phyloP scores from a whole-genome alignment of 768 basidiomycete genomes.

The Lentinula boryana region DNA sequence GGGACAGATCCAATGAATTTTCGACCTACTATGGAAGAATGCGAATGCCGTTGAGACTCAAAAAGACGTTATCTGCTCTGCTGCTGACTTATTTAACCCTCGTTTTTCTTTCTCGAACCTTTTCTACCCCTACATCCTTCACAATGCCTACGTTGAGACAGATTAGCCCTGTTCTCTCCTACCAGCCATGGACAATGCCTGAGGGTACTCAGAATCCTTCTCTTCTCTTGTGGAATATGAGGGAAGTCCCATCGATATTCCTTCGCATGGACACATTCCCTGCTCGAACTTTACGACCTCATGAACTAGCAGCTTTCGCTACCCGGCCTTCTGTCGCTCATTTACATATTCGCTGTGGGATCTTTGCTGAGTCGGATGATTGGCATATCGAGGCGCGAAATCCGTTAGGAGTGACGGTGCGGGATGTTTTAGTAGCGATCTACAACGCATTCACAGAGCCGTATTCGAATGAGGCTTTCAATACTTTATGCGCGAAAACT shows the following conservation, averaged over 20 bases:
- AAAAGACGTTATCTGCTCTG: neutral
- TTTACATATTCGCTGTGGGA: slow-evolving; percentile 39
- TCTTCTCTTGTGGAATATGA: neutral
- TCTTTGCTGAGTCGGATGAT: slow-evolving; percentile 30
- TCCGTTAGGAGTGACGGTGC: slow-evolving; percentile 41
- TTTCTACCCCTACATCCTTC: neutral
- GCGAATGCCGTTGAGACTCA: neutral
- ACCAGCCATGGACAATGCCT: neutral
- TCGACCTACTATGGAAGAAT: neutral
- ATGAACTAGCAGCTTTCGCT: slow-evolving; percentile 17
- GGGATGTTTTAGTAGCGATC: slow-evolving; percentile 46
- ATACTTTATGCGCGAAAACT: slow-evolving; percentile 33
- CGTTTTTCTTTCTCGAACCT: neutral
- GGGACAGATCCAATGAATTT: neutral
- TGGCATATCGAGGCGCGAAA: slow-evolving; percentile 39
- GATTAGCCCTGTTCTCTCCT: neutral
- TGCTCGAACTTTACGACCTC: neutral
- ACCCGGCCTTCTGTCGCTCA: slow-evolving; percentile 32
- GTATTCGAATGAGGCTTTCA: slow-evolving; percentile 38
- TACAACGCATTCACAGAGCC: slow-evolving; percentile 29
- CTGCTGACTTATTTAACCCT: neutral
- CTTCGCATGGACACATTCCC: neutral
- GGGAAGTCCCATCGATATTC: neutral
- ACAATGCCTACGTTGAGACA: neutral
- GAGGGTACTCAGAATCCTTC: neutral